Evolutionary conservation across 345 rosid genomes (phyloP).

Genomic region (Murraya paniculata): DNA sequence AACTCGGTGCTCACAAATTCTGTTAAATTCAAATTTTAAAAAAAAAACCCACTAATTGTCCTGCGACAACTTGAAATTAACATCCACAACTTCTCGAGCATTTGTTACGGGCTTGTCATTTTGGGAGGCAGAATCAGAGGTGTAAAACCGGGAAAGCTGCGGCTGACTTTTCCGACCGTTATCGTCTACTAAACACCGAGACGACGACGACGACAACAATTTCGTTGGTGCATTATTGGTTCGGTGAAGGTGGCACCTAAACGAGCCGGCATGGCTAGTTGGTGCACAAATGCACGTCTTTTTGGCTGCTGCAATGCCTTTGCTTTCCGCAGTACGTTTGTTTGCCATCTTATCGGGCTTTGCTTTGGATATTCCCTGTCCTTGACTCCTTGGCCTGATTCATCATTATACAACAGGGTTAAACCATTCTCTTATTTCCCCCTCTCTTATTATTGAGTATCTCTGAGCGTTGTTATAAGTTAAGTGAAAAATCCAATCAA

Average conservation of each 20-base stretch:
- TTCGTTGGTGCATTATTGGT: neutral
- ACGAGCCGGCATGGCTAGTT: constrained; percentile 31
- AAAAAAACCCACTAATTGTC: neutral
- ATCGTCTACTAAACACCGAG: neutral
- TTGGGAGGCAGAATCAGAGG: neutral
- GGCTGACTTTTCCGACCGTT: neutral
- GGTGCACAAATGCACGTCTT: constrained; percentile 25
- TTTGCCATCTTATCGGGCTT: neutral
- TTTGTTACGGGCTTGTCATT: neutral
- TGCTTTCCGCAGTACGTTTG: neutral
- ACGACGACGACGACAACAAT: neutral
- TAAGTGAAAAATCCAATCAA: neutral
- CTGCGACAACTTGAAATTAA: neutral
- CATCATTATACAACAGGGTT: neutral
- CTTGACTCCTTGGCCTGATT: neutral
- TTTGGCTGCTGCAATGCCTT: neutral
- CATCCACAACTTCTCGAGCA: too few species aligned
- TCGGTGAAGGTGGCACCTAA: constrained; percentile 35
- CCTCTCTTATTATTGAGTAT: too few species aligned
- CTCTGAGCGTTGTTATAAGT: neutral
- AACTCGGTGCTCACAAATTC: too few species aligned
- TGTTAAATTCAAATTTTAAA: too few species aligned
- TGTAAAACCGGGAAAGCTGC: neutral
- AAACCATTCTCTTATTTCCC: neutral
- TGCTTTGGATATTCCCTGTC: neutral